phyloP scores from a whole-genome alignment of 371 early-diverging fungal genomes.

The Blakeslea trispora region DNA sequence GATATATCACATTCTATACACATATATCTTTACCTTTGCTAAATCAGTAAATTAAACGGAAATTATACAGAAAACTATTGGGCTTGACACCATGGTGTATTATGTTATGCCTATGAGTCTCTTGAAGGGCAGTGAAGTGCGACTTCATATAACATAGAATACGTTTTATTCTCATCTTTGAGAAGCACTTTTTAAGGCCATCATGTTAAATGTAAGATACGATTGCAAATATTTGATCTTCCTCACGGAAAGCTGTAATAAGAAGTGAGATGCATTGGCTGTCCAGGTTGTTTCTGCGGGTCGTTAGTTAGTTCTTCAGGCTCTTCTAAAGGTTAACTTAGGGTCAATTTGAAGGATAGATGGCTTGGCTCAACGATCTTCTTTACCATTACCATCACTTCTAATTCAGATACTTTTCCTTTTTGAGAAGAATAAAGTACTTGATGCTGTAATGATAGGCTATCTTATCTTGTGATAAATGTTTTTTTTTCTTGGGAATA shows the following conservation, averaged over 20 bases:
- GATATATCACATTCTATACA: too few relatives aligned
- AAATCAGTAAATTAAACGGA: conserved; percentile 94
- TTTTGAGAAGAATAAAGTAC: too few relatives aligned
- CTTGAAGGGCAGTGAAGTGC: conserved; percentile 71
- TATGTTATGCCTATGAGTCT: conserved; percentile 73
- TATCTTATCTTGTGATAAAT: too few relatives aligned
- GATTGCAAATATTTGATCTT: conserved; percentile 86
- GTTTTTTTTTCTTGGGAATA: too few relatives aligned
- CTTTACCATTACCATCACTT: neutral
- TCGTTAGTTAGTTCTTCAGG: neutral
- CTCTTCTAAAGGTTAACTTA: too few relatives aligned
- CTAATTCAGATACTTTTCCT: neutral
- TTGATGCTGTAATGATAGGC: too few relatives aligned
- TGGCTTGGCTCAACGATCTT: too few relatives aligned
- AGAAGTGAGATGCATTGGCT: conserved; percentile 70
- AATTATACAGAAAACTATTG: conserved; percentile 92
- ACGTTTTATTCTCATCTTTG: conserved; percentile 41
- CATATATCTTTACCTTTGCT: conserved; percentile 71
- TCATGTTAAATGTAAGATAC: conserved; percentile 89
- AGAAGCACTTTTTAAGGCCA: conserved; percentile 66
- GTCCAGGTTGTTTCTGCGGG: conserved; percentile 15
- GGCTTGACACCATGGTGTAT: conserved; percentile 98
- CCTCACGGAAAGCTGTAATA: conserved; percentile 78
- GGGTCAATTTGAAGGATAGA: too few relatives aligned
- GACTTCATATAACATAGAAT: conserved; percentile 83